phyloP scores from a whole-genome alignment of 2,329 filamentous ascomycete genomes.

The Fusarium ambrosium region DNA sequence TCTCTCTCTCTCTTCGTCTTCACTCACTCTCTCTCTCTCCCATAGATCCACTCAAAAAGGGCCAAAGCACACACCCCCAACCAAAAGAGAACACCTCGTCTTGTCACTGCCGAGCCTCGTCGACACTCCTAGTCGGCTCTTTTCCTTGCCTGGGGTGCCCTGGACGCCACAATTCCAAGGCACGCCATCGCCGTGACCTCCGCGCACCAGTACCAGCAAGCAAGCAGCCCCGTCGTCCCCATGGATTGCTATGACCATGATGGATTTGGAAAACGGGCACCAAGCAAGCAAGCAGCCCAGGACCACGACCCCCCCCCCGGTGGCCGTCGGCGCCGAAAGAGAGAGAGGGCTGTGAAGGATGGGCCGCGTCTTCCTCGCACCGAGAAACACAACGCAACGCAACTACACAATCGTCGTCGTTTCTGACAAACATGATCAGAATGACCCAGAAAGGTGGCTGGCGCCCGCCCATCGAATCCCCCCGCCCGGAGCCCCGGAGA shows the following conservation, averaged over 20 bases:
- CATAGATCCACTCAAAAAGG: conserved; percentile 14
- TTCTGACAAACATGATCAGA: conserved; percentile 1
- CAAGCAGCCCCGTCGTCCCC: background rate
- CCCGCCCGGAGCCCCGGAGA: conserved; percentile 39
- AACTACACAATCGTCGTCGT: background rate
- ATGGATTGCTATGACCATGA: conserved; percentile 12
- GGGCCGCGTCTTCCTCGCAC: background rate
- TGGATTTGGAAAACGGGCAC: background rate
- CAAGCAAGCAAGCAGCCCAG: background rate
- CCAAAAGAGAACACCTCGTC: conserved; percentile 10
- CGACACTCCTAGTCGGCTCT: conserved; percentile 16
- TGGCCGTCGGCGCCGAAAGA: background rate
- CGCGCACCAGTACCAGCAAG: background rate
- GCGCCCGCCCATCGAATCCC: background rate
- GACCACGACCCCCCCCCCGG: background rate
- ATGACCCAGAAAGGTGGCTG: background rate
- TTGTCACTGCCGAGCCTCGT: conserved; percentile 10
- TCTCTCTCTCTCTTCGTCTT: conserved; percentile 4
- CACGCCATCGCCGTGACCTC: conserved; percentile 22
- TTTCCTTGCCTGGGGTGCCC: conserved; percentile 18
- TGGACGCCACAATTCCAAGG: conserved; percentile 29
- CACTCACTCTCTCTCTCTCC: conserved; percentile 7
- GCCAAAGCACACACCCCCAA: conserved; percentile 30
- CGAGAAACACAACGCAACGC: no score
- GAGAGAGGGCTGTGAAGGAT: background rate